Base-by-base conservation (phyloP, 441 rosid species). In the Flueggea neowawraea region DNA sequence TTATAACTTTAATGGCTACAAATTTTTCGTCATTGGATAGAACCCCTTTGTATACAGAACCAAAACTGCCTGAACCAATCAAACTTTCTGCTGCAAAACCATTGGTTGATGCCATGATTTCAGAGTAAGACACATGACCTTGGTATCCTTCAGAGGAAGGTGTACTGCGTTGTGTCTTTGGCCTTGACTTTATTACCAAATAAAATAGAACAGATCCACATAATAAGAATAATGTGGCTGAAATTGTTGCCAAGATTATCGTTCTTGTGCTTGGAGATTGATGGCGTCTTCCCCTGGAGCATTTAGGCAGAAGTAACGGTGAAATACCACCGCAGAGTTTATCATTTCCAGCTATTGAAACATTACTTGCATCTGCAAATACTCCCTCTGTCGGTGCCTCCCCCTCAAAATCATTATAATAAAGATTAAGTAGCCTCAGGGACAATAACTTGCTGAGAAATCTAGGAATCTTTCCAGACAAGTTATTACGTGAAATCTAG, bases 31-130 rank as follows among this genome's bases (percentile, higher is more conserved):
- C 64, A 4, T 45, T 51, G 22, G 56, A 13, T 3, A 73, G 60
- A 43, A 41, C 15, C 57, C 82, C 82, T 67, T 71, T 82, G 52
- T 69, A 77, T 2, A 77, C 80, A 8, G 77, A 64, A 54, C 84
- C 84, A 53, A 77, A 82, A 55, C 84, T 69, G 57, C 87, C 82
- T 0, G 63, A 70, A 12, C 84, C 82, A 41, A 79, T 69, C 60
- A 66, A 59, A 57, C 69, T 75, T 14, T 57, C 67, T 2, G 62
- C 22, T 9, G 87, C 66, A 63, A 82, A 79, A 44, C 73, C 76
- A 52, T 66, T 57, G 5, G 84, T 79, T 54, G 77, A 61, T 58
- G 41, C 71, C 13, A 51, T 14, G 60, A 75, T 45, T 0, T 82
- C 79, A 2, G 59, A 44, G 45, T 73, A 80, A 4, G 87, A 67